Base-by-base conservation (phyloP, 148 eudicot genomes). In the Nyssa sinensis region DNA sequence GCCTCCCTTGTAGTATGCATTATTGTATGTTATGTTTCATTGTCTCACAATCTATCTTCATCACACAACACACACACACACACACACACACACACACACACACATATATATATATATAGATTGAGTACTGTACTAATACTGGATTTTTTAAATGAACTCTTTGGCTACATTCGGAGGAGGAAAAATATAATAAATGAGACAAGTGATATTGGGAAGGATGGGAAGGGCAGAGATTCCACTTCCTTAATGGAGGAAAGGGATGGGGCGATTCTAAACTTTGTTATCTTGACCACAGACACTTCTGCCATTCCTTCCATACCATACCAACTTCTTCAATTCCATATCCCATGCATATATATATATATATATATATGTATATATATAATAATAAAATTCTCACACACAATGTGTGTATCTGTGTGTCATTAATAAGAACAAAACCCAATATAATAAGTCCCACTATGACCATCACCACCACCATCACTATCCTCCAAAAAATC, bases 211-310 rank as follows among this genome's bases (percentile, higher is more conserved):
- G 81, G 73, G 78, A 67, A 72, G 83, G 75, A 78, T 76, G 72
- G 81, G 77, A 80, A 80, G 74, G 68, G 77, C 69, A 75, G 86
- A 87, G 85, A 85, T 84, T 79, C 88, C n/a, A n/a, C n/a, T n/a
- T n/a, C 74, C 83, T 80, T 71, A 83, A 82, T 81, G 86, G 85
- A 79, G 81, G 85, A 84, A 86, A 81, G 71, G 92, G 89, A 86
- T 80, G 86, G 84, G 88, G 80, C 75, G 62, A 72, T 80, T 85
- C 77, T 77, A 81, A 77, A 67, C 89, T 64, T 67, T 81, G 87
- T 87, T 86, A 90, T 81, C 78, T 87, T 84, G 85, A 80, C 87
- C 86, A 81, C 75, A 78, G 77, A 63, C 74, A 28, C 44, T 28
- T 41, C 81, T 86, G 84, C 88, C 90, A 84, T 77, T 74, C 86